Base-by-base conservation (phyloP, 108 stramenopile species). In the Cyclostephanos tholiformis region DNA sequence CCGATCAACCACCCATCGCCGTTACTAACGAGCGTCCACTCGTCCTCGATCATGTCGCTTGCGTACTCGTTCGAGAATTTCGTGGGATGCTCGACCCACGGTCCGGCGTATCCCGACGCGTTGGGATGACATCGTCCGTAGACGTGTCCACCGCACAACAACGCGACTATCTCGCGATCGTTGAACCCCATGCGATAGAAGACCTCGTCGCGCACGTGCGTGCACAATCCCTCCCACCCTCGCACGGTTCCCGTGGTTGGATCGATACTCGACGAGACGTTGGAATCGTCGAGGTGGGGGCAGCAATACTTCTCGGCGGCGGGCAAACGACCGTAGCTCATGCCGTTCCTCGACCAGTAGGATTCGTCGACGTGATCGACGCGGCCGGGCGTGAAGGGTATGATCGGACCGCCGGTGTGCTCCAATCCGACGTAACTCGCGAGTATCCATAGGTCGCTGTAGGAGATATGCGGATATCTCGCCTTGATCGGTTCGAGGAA, bases 181-280 rank as follows among this genome's bases (percentile, higher is more conserved):
- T 75, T 78, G 65, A 95, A 92, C 29, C 94, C 94, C 89, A 95
- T 91, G 22, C 94, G 86, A 62, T 90, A 84, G 72, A 95, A 95
- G 10, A 92, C 84, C 46, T 91, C 89, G 49, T 85, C 69, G 17
- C 85, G 50, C 12, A 85, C 64, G 57, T 85, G 85, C 27, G 79
- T 60, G 43, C 76, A 81, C 51, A 76, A 63, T 55, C 82, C 76
- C 56, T 85, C 84, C 82, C 82, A 85, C 44, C 84, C 80, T 46
- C 74, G 73, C n/a, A 77, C 84, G 13, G 72, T 76, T 11, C 84
- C 84, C 51, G 63, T 74, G 27, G 55, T 41, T 13, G 59, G 61
- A 57, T 85, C 84, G 22, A 85, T 30, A 29, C 85, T 82, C 19
- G 82, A 67, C 19, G 56, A 26, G 12, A 76, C 75, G 49, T 82